phyloP scores from a whole-genome alignment of 768 basidiomycete species.

The Phanerochaete sordida region DNA sequence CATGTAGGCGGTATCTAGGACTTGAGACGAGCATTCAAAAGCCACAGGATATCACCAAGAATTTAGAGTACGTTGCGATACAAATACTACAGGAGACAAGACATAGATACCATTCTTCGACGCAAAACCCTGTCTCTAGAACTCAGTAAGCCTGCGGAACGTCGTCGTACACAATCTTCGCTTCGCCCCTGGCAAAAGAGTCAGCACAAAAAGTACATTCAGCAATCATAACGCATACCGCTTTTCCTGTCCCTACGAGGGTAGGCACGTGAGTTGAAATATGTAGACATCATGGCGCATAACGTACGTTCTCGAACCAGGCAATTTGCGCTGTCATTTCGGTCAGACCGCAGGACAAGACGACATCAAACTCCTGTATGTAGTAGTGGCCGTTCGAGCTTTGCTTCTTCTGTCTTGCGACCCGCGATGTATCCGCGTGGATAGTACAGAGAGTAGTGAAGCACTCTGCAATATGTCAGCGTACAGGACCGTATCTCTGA shows the following conservation, averaged over 20 bases:
- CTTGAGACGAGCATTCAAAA: no score
- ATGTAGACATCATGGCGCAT: no score
- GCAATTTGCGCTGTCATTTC: constrained; percentile 44
- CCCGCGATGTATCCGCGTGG: constrained; percentile 26
- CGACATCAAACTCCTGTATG: constrained; percentile 32
- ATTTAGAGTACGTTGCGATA: no score
- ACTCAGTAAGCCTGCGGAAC: not conserved
- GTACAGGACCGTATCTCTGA: not conserved
- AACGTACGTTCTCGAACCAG: constrained; percentile 36
- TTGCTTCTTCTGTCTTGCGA: constrained; percentile 3
- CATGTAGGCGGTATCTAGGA: no score
- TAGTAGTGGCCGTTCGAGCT: constrained; percentile 20
- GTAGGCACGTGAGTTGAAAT: no score
- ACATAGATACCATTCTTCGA: no score
- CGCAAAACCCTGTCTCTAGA: no score
- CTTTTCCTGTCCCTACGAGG: constrained; percentile 11
- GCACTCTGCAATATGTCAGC: constrained; percentile 19
- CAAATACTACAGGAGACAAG: no score
- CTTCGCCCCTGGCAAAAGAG: not conserved
- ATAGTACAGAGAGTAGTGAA: constrained; percentile 25
- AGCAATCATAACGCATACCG: constrained; percentile 1
- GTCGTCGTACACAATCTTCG: constrained; percentile 11
- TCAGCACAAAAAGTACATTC: not conserved
- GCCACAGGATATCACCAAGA: no score
- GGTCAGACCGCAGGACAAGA: constrained; percentile 41